Evolutionary conservation across 768 basidiomycete species (phyloP).

Genomic region (Kondoa malvinella): DNA sequence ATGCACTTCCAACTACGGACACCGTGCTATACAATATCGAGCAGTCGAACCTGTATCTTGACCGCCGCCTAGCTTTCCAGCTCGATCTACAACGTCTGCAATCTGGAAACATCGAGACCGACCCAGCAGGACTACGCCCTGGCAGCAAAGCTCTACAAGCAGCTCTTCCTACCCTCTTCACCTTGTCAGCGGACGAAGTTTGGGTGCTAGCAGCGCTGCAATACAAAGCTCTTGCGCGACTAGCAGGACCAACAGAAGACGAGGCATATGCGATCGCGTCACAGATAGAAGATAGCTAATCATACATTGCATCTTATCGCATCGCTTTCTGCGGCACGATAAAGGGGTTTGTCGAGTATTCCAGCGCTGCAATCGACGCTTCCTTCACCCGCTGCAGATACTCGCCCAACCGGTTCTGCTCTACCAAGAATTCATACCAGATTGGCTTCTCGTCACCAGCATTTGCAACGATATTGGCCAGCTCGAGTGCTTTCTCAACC

Average conservation of each 20-base stretch:
- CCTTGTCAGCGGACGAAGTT: neutral
- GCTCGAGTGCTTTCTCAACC: slow-evolving; percentile 52
- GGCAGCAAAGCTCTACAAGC: too few relatives aligned
- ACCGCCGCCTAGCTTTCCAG: slow-evolving; percentile 4
- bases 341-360: slow-evolving; percentile 28
- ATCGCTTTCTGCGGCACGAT: neutral
- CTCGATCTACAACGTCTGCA: too few relatives aligned
- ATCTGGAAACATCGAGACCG: too few relatives aligned
- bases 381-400: slow-evolving; percentile 59
- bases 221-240: neutral
- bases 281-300: neutral
- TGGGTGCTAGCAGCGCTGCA: neutral
- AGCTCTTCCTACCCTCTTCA: neutral
- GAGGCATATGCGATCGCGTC: neutral
- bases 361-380: slow-evolving; percentile 54
- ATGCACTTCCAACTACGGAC: neutral
- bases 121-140: too few relatives aligned
- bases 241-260: too few relatives aligned
- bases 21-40: slow-evolving; percentile 13
- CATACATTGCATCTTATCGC: neutral
- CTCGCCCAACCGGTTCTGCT: slow-evolving; percentile 43
- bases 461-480: slow-evolving; percentile 61
- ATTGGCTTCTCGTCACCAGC: slow-evolving; percentile 61
- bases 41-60: slow-evolving; percentile 14
- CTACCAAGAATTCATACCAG: slow-evolving; percentile 61